Base-by-base conservation (phyloP, 495 filamentous ascomycete genomes). In the Cryomyces minteri region DNA sequence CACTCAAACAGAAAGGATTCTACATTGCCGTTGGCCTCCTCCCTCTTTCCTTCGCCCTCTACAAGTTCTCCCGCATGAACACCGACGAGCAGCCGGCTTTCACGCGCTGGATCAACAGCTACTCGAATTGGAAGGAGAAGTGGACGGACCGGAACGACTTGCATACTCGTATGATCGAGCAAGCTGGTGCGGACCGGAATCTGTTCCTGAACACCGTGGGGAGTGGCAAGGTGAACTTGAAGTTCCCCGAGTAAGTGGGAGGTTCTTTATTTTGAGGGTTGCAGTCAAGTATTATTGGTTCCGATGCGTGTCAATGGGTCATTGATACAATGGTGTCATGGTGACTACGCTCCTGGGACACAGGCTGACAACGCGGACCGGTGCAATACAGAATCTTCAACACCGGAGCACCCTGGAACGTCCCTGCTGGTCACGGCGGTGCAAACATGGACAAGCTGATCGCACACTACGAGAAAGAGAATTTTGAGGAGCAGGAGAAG, bases 231-330 rank as follows among this genome's bases (percentile, higher is more conserved):
- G 58, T 73, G 31, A 66, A 72, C 7, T 57, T 86, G 64, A 72
- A 58, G 57, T 76, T 75, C 55, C 75, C 73, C 34, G 82, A 88
- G 82, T 86, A 72, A 55, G 79, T 70, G 45, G 40, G 1, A 32
- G 12, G 3, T 9, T 38, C 34, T 14, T 38, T 2, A 25, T 25
- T 25, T 25, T 25, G 18, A 25, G 18, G 18, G 18, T 25, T 25
- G 18, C 18, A 25, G 1, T 38, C 34, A 38, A 14, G 34, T 38
- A 14, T 38, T 38, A 14, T 14, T 38, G 34, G 34, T 10, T 9
- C 9, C 9, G 34, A 10, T 38, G 9, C 9, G 34, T 9, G 34
- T 38, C 34, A 14, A 10, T 10, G 34, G 34, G 12, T 10, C 34
- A 3, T 38, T 3, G 34, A 14, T 10, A 14, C 34, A 38, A 38